A percentile compares a stretch with the other conserved stretches of the same genome.
phyloP scores from a whole-genome alignment of 192 early-diverging fungal genomes.

The Coemansia javaensis region DNA sequence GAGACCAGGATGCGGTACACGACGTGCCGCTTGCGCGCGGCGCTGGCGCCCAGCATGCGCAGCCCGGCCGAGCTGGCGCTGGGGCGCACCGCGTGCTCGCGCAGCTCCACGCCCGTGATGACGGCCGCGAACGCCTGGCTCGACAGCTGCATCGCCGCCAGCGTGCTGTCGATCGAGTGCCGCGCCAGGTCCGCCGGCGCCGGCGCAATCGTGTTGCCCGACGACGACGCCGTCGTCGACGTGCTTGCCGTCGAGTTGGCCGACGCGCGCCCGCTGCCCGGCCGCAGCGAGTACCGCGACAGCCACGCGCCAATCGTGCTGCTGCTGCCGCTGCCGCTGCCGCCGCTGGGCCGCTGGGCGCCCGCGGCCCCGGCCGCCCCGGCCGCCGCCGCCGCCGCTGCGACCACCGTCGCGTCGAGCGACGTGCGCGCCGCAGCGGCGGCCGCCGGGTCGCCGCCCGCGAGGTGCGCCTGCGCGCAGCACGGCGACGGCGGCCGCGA shows the following conservation, averaged over 20 bases:
- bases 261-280: constrained; percentile 4
- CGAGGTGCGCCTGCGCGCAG: too few relatives aligned
- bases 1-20: constrained; percentile 44
- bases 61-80: constrained; percentile 6
- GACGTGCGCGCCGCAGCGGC: too few relatives aligned
- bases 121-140: constrained; percentile 17
- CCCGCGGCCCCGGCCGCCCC: too few relatives aligned
- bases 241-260: constrained; percentile 1
- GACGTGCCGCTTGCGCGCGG: constrained; percentile 44
- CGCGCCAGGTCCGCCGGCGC: constrained; percentile 7
- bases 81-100: constrained; percentile 18
- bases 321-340: too few relatives aligned
- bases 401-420: too few relatives aligned
- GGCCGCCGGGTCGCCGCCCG: too few relatives aligned
- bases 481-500: too few relatives aligned
- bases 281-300: constrained; percentile 41
- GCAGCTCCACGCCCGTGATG: constrained; percentile 45
- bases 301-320: constrained; percentile 44
- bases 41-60: constrained; percentile 42
- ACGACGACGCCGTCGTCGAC: too few relatives aligned
- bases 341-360: too few relatives aligned
- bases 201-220: too few relatives aligned
- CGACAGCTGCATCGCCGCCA: constrained; percentile 30
- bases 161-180: constrained; percentile 46
- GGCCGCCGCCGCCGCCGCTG: too few relatives aligned